These are phyloP conservation scores for Gentiana macrophylla DNA, from an alignment of 257 asterid species.

Conservation along the genomic window DNA sequence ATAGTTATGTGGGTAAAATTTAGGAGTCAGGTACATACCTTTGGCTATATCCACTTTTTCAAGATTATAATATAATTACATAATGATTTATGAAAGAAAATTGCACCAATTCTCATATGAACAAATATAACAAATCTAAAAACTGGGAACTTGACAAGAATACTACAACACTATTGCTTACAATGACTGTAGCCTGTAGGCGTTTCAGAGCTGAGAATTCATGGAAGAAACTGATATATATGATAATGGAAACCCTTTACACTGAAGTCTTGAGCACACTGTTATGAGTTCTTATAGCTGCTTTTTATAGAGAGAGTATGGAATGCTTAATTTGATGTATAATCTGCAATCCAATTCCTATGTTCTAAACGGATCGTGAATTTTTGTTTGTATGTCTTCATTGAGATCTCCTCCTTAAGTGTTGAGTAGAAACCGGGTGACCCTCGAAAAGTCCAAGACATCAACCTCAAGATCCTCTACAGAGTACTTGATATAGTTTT, in stretches of 20 bases:
- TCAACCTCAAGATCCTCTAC: conserved; percentile 88
- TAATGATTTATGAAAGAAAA: conserved; percentile 26
- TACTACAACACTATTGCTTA: conserved; percentile 50
- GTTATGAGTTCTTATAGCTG: no score
- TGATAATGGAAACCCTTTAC: no score
- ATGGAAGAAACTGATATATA: no score
- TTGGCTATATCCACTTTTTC: no score
- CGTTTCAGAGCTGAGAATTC: background rate
- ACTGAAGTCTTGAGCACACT: no score
- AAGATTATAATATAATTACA: conserved; percentile 8
- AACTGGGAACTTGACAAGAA: conserved; percentile 13
- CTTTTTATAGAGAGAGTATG: no score
- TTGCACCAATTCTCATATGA: conserved; percentile 39
- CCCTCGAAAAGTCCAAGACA: conserved; percentile 86
- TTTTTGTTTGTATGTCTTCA: conserved; percentile 17
- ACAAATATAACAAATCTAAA: conserved; percentile 41
- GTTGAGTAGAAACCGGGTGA: conserved; percentile 52
- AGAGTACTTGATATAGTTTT: conserved; percentile 78
- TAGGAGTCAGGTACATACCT: no score
- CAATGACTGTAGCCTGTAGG: conserved; percentile 50
- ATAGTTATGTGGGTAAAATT: no score
- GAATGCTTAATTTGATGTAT: no score
- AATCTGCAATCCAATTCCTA: conserved; percentile 36
- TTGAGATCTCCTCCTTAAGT: conserved; percentile 62
- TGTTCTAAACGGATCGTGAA: conserved; percentile 26